Conservation (phyloP, 2,329 filamentous ascomycete genomes). For the Hypoxylon sp. region DNA sequence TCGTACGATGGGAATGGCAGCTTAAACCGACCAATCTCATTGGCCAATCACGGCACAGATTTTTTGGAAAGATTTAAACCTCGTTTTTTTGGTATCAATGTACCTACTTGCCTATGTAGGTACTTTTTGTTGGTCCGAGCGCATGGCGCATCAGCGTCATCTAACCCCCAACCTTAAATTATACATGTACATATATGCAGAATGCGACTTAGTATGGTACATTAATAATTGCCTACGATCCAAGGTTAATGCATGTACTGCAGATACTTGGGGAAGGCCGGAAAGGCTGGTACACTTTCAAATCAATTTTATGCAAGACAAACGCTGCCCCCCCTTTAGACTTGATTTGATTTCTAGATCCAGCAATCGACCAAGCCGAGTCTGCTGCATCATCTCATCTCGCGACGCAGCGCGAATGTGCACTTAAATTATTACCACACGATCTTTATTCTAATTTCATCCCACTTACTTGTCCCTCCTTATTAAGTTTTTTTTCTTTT, state of each 20-base stretch:
- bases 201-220: neutral
- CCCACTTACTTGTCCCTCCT: conserved; percentile 23
- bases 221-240: no score
- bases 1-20: conserved; percentile 31
- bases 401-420: conserved; percentile 2
- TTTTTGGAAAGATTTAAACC: conserved; percentile 23
- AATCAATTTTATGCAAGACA: conserved; percentile 19
- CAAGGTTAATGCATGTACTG: no score
- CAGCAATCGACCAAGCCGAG: neutral
- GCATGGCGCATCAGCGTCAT: no score
- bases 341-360: conserved; percentile 16
- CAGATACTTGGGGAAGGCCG: conserved; percentile 16
- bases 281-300: conserved; percentile 9
- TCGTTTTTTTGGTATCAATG: conserved; percentile 18
- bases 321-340: conserved; percentile 20
- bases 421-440: conserved; percentile 11
- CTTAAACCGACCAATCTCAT: no score
- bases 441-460: conserved; percentile 13
- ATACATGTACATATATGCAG: conserved; percentile 3
- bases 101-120: neutral
- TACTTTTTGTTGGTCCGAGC: neutral
- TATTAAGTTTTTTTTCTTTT: conserved; percentile 5
- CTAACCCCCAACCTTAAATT: no score
- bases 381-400: conserved; percentile 26
- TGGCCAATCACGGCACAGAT: conserved; percentile 27